Conservation (phyloP, 1,139 yeast genomes). For the Taphrina flavorubra region DNA sequence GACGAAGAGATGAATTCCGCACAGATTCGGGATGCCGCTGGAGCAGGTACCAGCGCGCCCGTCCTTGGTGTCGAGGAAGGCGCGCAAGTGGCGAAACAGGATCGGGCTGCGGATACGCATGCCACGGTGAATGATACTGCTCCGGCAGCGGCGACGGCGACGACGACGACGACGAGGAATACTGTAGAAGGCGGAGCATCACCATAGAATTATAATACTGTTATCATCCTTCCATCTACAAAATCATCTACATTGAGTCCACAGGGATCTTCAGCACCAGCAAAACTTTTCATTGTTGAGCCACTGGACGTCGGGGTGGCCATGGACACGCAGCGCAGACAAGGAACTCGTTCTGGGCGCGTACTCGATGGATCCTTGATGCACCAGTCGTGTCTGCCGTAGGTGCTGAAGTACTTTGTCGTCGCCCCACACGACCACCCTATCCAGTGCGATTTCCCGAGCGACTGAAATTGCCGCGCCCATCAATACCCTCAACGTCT, state of each 20-base stretch:
- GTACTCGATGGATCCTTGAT: neutral
- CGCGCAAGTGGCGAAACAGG: neutral
- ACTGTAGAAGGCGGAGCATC: no score
- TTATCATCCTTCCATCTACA: no score
- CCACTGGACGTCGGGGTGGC: slow-evolving; percentile 3
- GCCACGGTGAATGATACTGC: no score
- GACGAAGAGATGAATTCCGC: slow-evolving; percentile 74
- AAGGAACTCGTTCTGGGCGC: slow-evolving; percentile 11
- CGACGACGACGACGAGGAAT: no score
- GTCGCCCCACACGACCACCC: slow-evolving; percentile 19
- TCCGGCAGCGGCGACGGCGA: no score
- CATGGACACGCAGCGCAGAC: slow-evolving; percentile 10
- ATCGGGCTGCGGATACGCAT: no score
- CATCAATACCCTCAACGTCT: neutral
- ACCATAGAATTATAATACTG: no score
- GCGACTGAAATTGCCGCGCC: neutral
- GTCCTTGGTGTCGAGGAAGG: slow-evolving; percentile 21
- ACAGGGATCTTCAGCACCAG: slow-evolving; percentile 8
- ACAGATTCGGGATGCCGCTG: slow-evolving; percentile 22
- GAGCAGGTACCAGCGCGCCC: slow-evolving; percentile 22
- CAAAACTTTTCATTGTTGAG: slow-evolving; percentile 23
- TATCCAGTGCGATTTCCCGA: neutral
- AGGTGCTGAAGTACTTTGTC: no score
- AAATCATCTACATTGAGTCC: no score
- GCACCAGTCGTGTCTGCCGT: no score